Percentiles rank a stretch among this genome's conserved stretches.
Conservation (phyloP, 2,329 filamentous ascomycete genomes). For the Huntiella abstrusa region DNA sequence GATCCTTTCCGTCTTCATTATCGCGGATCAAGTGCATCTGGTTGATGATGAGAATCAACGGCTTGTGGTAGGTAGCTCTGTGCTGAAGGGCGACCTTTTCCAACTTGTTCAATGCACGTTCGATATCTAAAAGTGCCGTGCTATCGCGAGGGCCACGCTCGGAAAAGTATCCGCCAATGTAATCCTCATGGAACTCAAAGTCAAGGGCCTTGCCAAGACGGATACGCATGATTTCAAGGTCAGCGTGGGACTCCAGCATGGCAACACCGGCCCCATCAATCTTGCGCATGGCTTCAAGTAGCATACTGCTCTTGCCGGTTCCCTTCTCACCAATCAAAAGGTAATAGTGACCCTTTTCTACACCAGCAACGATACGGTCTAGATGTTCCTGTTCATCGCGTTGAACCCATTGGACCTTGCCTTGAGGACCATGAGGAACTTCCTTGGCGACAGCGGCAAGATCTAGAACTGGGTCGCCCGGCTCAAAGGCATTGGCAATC, state of each 20-base stretch:
- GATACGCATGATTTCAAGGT: conserved; percentile 87
- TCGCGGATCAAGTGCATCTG: conserved; percentile 81
- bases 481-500: conserved; percentile 79
- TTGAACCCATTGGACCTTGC: conserved; percentile 50
- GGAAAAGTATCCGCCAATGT: conserved; percentile 89
- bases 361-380: conserved; percentile 64
- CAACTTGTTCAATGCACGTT: conserved; percentile 90
- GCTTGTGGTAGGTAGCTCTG: conserved; percentile 40
- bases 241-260: conserved; percentile 92
- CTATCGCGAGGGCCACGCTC: conserved; percentile 84
- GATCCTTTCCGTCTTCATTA: conserved; percentile 78
- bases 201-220: conserved; percentile 84
- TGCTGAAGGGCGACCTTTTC: conserved; percentile 79
- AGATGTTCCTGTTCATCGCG: conserved; percentile 68
- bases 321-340: conserved; percentile 89
- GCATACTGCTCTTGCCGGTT: conserved; percentile 90
- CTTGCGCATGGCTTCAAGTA: conserved; percentile 86
- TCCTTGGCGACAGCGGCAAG: conserved; percentile 50
- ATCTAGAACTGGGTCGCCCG: conserved; percentile 76
- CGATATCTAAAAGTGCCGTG: conserved; percentile 82
- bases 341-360: conserved; percentile 65
- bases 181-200: conserved; percentile 95
- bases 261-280: conserved; percentile 74
- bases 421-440: conserved; percentile 23
- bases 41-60: conserved; percentile 86